phyloP scores from a whole-genome alignment of 2,329 filamentous ascomycete species.

The Fusarium piperis region DNA sequence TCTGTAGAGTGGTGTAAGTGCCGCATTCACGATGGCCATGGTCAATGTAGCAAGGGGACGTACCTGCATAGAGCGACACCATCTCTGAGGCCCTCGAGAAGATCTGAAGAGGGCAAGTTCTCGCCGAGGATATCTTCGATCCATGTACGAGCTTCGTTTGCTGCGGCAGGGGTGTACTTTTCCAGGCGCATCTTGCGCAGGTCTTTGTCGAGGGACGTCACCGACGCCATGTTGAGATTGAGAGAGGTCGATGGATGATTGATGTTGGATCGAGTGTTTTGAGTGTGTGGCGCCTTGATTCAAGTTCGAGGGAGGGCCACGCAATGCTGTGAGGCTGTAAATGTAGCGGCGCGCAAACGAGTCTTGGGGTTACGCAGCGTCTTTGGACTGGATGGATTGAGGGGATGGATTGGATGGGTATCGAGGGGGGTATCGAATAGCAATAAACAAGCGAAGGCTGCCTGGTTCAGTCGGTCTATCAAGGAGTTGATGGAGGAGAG shows the following conservation, averaged over 20 bases:
- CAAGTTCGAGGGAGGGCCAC: background rate
- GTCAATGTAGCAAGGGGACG: conserved; percentile 41
- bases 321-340: background rate
- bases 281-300: background rate
- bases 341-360: background rate
- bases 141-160: conserved; percentile 85
- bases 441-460: conserved; percentile 12
- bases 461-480: conserved; percentile 1
- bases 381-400: background rate
- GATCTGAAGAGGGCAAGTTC: conserved; percentile 75
- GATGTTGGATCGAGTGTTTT: background rate
- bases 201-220: conserved; percentile 93
- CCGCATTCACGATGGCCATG: conserved; percentile 14
- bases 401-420: background rate
- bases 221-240: conserved; percentile 79
- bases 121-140: conserved; percentile 85
- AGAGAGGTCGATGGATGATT: background rate
- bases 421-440: conserved; percentile 27
- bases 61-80: conserved; percentile 94
- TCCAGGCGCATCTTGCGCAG: conserved; percentile 91
- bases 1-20: conserved; percentile 55
- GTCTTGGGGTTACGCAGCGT: conserved; percentile 4
- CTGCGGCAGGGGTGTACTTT: conserved; percentile 90
- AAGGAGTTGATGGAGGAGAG: conserved; percentile 5
- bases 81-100: conserved; percentile 88